Evolutionary conservation across 2,329 filamentous ascomycete genomes (phyloP).

Genomic region (Penicillium sp.): DNA sequence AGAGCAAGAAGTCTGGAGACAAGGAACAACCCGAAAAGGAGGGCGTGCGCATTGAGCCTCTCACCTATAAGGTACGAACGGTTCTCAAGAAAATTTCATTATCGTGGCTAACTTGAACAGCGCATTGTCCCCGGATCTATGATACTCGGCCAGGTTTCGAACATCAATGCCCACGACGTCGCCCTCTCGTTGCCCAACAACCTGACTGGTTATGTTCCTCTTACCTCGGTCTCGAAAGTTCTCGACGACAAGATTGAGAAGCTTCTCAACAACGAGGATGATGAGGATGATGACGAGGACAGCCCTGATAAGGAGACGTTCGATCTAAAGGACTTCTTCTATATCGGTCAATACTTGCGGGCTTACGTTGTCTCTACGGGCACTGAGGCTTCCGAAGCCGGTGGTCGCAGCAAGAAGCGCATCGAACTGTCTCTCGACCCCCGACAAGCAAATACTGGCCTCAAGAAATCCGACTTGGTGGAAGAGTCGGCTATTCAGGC

Average conservation of each 20-base stretch:
- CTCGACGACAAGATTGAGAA: constrained; percentile 73
- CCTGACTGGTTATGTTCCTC: constrained; percentile 80
- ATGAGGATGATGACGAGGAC: constrained; percentile 56
- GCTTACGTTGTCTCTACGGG: constrained; percentile 77
- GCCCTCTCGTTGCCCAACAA: constrained; percentile 88
- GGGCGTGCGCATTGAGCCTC: constrained; percentile 72
- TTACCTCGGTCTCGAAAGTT: constrained; percentile 84
- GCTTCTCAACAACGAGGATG: constrained; percentile 59
- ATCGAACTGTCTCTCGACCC: constrained; percentile 88
- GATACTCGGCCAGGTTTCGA: constrained; percentile 80
- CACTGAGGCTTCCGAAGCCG: constrained; percentile 50
- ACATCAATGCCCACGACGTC: constrained; percentile 76
- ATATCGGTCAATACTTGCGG: constrained; percentile 81
- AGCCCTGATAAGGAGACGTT: constrained; percentile 57
- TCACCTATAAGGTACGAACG: constrained; percentile 77
- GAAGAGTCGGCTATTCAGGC: constrained; percentile 79
- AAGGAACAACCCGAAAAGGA: constrained; percentile 50
- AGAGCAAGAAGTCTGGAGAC: constrained; percentile 52
- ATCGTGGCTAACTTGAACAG: constrained; percentile 50
- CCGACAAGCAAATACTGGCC: constrained; percentile 70
- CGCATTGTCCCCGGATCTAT: constrained; percentile 81
- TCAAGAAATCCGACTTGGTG: constrained; percentile 71
- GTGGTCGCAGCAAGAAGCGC: constrained; percentile 68
- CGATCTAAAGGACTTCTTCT: constrained; percentile 72
- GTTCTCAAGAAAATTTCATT: background rate